Conservation (phyloP, 805 yeast species). For the Suhomyces faveliae region DNA sequence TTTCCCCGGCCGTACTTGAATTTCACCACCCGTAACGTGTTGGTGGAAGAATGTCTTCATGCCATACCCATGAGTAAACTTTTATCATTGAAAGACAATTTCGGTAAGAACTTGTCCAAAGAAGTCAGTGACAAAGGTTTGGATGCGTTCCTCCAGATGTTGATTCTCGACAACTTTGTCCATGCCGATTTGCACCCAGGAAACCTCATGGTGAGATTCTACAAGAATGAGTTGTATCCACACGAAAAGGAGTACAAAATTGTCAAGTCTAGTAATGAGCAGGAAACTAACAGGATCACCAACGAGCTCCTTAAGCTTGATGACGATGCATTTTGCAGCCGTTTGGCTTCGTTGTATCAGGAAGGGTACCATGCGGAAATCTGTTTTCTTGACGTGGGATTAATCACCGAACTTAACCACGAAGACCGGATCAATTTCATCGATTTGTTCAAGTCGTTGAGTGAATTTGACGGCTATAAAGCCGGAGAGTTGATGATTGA, state of each 20-base stretch:
- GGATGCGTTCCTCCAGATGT: conserved; percentile 90
- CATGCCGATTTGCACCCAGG: conserved; percentile 99
- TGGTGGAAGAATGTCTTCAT: conserved; percentile 81
- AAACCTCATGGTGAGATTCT: conserved; percentile 75
- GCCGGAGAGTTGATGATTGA: conserved; percentile 97
- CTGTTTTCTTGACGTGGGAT: conserved; percentile 89
- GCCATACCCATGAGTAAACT: conserved; percentile 82
- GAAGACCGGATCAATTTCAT: conserved; percentile 79
- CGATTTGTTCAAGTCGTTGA: conserved; percentile 82
- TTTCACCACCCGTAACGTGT: conserved; percentile 64
- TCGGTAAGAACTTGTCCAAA: conserved; percentile 56
- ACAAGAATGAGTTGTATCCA: conserved; percentile 46
- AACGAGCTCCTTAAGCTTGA: conserved; percentile 36
- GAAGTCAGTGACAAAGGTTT: conserved; percentile 77
- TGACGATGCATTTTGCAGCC: conserved; percentile 44
- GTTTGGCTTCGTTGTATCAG: conserved; percentile 45
- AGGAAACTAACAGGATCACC: conserved; percentile 47
- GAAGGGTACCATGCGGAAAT: conserved; percentile 78
- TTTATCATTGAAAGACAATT: conserved; percentile 47
- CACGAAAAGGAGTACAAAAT: conserved; percentile 44
- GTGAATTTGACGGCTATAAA: conserved; percentile 87
- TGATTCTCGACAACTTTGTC: conserved; percentile 87
- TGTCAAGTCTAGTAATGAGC: conserved; percentile 42
- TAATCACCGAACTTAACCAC: conserved; percentile 84
- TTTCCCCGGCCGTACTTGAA: conserved; percentile 77